These are phyloP conservation scores for Ganoderma resinaceum DNA, from an alignment of 1,284 basidiomycete genomes.

Conservation along the genomic window DNA sequence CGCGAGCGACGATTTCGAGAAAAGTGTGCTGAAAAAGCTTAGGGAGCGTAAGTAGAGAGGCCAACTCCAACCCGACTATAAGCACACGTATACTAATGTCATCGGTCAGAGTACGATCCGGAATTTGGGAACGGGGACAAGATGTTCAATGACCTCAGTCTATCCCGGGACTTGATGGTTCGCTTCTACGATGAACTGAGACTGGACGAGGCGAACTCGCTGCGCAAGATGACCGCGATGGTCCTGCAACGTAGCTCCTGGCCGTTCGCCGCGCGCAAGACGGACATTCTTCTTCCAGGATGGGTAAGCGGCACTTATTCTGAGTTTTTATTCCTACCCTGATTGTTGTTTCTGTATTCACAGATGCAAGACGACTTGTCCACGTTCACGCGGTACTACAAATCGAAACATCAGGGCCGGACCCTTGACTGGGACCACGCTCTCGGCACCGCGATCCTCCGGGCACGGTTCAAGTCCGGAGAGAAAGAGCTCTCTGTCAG, in stretches of 20 bases:
- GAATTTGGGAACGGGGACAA: conserved; percentile 89
- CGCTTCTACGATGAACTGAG: conserved; percentile 55
- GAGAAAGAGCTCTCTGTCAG: conserved; percentile 91
- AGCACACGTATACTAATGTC: conserved; percentile 5
- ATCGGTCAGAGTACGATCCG: conserved; percentile 77
- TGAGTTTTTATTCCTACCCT: neutral
- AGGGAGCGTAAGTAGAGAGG: conserved; percentile 83
- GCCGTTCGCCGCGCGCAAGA: conserved; percentile 69
- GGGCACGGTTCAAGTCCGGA: conserved; percentile 71
- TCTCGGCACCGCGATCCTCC: conserved; percentile 80
- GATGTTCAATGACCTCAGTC: conserved; percentile 88
- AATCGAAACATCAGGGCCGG: conserved; percentile 74
- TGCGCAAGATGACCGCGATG: conserved; percentile 64
- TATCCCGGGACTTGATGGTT: conserved; percentile 73
- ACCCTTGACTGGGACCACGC: conserved; percentile 86
- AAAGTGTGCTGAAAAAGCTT: conserved; percentile 86
- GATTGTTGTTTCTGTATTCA: neutral
- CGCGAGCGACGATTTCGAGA: conserved; percentile 93
- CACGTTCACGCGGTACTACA: conserved; percentile 75
- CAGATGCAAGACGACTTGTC: conserved; percentile 78
- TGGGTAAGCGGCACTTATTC: conserved; percentile 45
- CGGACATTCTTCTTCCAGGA: conserved; percentile 58
- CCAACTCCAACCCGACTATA: neutral
- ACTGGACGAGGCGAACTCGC: conserved; percentile 26
- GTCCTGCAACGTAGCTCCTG: conserved; percentile 79